Base-by-base conservation (phyloP, 257 asterid species). In the Marsdenia floribunda region DNA sequence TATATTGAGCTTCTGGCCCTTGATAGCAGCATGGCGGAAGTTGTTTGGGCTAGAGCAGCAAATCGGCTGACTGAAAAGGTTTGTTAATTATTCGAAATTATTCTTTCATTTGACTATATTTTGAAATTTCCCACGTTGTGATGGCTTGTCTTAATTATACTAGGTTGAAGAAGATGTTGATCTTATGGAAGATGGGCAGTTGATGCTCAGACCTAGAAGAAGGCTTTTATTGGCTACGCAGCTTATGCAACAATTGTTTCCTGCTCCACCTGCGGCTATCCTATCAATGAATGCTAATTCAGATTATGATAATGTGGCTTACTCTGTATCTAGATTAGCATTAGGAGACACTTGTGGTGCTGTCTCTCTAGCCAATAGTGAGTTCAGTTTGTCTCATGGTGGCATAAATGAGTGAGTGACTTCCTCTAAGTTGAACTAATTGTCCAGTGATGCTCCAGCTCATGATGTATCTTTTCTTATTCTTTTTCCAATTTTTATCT, bases 211-310 rank as follows among this genome's bases (percentile, higher is more conserved):
- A 83, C 85, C 92, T 74, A 89, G 82, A 82, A 87, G 90, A 87
- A 87, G 98, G 86, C 90, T 93, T 84, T 68, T 81, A 60, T 78
- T 88, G 85, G 81, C 97, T 52, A 85, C 93, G 38, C 96, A 87
- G 74, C 98, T 93, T 77, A 89, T 88, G 95, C 97, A 93, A 87
- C 94, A 91, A 75, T 77, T 93, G 67, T 65, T 93, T 86, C 77
- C 72, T 77, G 87, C 92, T 22, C 88, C 88, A 26, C 64, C 65
- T 26, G 82, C 83, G 60, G 79, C 80, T 69, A 73, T 93, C 79
- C 88, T 90, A 61, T 90, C 88, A 57, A 75, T 81, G 42, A 90
- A 88, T 85, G 84, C 93, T 72, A 77, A 68, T 57, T 76, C 86
- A 29, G 78, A 70, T 54, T 80, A 71, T 83, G 92, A 81, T 79